Evolutionary conservation across 768 basidiomycete genomes (phyloP).

Genomic region (Zangia roseola): DNA sequence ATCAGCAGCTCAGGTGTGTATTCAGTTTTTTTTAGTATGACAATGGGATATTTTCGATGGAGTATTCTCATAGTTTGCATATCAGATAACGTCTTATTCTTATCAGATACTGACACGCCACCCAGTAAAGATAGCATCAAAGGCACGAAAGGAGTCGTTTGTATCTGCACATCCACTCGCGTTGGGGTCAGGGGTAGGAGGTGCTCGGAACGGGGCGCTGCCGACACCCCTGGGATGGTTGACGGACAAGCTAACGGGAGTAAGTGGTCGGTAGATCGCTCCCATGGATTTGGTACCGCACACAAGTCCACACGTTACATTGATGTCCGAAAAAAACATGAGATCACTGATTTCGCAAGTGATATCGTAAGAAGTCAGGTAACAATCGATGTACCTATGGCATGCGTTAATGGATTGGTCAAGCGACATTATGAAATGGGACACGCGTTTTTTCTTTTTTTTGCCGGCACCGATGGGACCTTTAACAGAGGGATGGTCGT

Average conservation of each 20-base stretch:
- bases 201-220: slow-evolving; percentile 58
- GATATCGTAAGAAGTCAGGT: slow-evolving; percentile 20
- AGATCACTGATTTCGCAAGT: too few relatives aligned
- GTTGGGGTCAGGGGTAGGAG: slow-evolving; percentile 58
- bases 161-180: slow-evolving; percentile 81
- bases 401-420: slow-evolving; percentile 3
- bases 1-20: slow-evolving; percentile 68
- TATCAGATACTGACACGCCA: slow-evolving; percentile 13
- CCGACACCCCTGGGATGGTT: slow-evolving; percentile 81
- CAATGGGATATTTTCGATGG: slow-evolving; percentile 4
- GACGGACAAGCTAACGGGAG: slow-evolving; percentile 69
- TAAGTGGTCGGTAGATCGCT: slow-evolving; percentile 43
- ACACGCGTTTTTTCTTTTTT: slow-evolving; percentile 77
- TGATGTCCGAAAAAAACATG: background rate
- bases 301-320: background rate
- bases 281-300: slow-evolving; percentile 2
- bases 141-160: slow-evolving; percentile 75
- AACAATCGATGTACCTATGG: slow-evolving; percentile 25
- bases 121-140: slow-evolving; percentile 67
- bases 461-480: slow-evolving; percentile 52
- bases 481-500: slow-evolving; percentile 45
- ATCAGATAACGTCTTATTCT: background rate
- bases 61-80: background rate
- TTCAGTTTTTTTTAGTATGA: background rate
- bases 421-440: background rate